Evolutionary conservation across 2,329 filamentous ascomycete genomes (phyloP), one percentile per base, ranked within the genome.

Genomic region (Pyrenophora teres): DNA sequence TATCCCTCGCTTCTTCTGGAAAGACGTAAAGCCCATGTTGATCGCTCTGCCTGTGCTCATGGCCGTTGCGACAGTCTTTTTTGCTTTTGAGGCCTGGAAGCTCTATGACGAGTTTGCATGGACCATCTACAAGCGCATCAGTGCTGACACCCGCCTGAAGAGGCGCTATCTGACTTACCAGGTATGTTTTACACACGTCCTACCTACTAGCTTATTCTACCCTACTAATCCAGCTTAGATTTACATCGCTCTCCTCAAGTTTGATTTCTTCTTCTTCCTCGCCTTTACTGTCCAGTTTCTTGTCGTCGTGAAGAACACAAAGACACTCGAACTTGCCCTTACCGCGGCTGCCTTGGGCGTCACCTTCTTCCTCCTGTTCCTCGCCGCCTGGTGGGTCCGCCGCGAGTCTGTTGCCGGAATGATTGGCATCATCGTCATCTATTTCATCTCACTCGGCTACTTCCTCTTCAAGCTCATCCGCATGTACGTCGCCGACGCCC

Each of bases 251-350:
- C 83, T 99, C 9, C 83, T 99, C 60, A 99, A 99, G 76, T 99
- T 99, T 74, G 94, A 99, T 77, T 97, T 99, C 77, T 99, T 99
- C 85, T 97, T 99, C 81, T 99, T 99, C 82, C 85, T 99, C 43
- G 94, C 93, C 47, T 99, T 99, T 75, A 97, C 94, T 6, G 90
- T 99, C 40, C 94, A 99, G 71, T 99, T 99, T 75, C 83, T 97
- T 46, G 93, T 99, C 64, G 89, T 97, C 52, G 92, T 99, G 53
- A 83, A 80, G 54, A 79, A 83, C 59, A 81, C 80, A 21, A 82
- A 82, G 40, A 83, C 87, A 56, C 79, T 85, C 65, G 94, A 99
- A 74, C 90, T 94, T 65, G 88, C 83, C 47, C 81, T 97, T 45
- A 99, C 95, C 6, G 86, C 94, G 40, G 89, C 88, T 55, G 94